Percentiles rank a stretch among this genome's conserved stretches.
Evolutionary conservation across 2,329 filamentous ascomycete species (phyloP).

Genomic region (Aureobasidium sp.): DNA sequence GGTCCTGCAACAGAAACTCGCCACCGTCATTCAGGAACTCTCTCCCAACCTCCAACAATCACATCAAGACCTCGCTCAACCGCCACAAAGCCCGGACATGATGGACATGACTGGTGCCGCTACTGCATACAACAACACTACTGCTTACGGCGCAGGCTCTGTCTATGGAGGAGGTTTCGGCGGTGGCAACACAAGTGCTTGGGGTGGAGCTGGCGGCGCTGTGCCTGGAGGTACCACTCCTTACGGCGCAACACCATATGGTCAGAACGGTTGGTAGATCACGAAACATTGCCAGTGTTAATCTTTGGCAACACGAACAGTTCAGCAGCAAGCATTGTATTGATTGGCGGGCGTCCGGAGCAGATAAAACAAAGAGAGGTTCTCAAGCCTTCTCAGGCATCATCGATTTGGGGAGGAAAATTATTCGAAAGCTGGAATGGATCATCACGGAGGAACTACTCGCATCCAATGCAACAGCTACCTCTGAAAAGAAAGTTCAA

Average conservation of each 20-base stretch:
- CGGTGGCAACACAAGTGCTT: conserved; percentile 59
- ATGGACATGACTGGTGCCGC: conserved; percentile 48
- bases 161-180: conserved; percentile 59
- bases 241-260: conserved; percentile 37
- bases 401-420: too few relatives aligned
- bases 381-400: background rate
- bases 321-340: background rate
- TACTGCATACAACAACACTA: conserved; percentile 60
- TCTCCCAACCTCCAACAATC: conserved; percentile 45
- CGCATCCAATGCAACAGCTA: too few relatives aligned
- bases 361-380: background rate
- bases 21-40: conserved; percentile 63
- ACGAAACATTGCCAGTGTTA: background rate
- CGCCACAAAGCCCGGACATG: conserved; percentile 44
- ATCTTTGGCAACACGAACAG: conserved; percentile 8
- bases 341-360: conserved; percentile 1
- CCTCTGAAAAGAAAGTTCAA: too few relatives aligned
- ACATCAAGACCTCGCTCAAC: conserved; percentile 49
- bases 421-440: too few relatives aligned
- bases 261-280: conserved; percentile 19
- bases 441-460: too few relatives aligned
- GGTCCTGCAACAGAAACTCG: conserved; percentile 84
- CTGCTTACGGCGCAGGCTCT: conserved; percentile 59
- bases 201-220: conserved; percentile 47
- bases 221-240: conserved; percentile 59